A percentile compares a stretch with the other conserved stretches of the same genome.
phyloP scores from a whole-genome alignment of 495 filamentous ascomycete genomes.

The Trichoderma parareesei region DNA sequence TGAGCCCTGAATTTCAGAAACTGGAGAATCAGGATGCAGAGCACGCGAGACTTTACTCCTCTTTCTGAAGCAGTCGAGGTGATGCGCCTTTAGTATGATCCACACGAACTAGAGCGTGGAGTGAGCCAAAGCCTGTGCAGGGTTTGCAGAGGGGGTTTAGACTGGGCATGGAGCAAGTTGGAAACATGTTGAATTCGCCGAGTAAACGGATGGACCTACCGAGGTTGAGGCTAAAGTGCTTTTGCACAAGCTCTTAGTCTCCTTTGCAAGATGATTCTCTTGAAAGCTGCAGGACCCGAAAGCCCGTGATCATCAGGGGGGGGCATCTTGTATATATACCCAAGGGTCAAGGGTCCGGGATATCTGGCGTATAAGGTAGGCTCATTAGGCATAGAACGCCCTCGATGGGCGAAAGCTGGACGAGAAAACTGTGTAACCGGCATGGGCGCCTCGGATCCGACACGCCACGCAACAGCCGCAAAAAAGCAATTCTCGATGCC shows the following conservation, averaged over 20 bases:
- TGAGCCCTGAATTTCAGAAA: no score
- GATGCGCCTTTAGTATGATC: not conserved
- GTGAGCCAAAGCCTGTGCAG: not conserved
- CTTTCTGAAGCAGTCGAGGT: not conserved
- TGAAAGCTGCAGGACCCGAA: not conserved
- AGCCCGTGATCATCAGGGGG: not conserved
- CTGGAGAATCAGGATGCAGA: not conserved
- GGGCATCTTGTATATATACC: not conserved
- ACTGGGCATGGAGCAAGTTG: not conserved
- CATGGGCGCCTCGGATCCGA: not conserved
- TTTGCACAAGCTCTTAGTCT: not conserved
- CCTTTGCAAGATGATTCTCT: not conserved
- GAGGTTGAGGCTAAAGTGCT: not conserved
- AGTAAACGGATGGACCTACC: not conserved
- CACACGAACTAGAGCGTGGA: not conserved
- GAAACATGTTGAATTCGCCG: no score
- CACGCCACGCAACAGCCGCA: constrained; percentile 1
- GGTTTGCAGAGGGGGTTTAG: not conserved
- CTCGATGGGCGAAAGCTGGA: not conserved
- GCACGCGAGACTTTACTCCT: not conserved
- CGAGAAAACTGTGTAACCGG: not conserved
- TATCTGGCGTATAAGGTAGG: not conserved
- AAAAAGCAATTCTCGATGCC: not conserved
- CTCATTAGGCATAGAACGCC: not conserved
- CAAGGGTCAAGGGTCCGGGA: not conserved